Base-by-base conservation (phyloP, 169 alveolate species). In the Theileria orientalis region DNA sequence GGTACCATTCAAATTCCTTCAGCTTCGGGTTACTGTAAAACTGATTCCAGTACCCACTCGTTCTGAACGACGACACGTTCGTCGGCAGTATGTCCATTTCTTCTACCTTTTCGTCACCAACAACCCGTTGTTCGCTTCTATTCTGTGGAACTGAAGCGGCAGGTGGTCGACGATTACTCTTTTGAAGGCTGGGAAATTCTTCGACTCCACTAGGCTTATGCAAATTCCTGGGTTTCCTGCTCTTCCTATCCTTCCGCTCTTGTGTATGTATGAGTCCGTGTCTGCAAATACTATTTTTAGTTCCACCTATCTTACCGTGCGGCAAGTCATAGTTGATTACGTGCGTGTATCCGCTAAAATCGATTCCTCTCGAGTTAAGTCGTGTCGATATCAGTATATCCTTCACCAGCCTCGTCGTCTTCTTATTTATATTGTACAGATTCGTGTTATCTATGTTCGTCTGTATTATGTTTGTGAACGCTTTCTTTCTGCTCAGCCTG, bases 1-100 rank as follows among this genome's bases (percentile, higher is more conserved):
- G 85, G 61, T 87, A 87, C 93, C 93, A 87, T 47, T 87, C 93
- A 54, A 87, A 87, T 57, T 83, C 80, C 60, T 79, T 73, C 33
- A 84, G 61, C 46, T 87, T 85, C 13, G 89, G 82, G 60, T 72
- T 59, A 40, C 80, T 74, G 54, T 83, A 87, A 56, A 87, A 87
- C 51, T 70, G 61, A 23, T 80, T 75, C 93, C 93, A 87, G 63
- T 87, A 87, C n/a, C 64, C 71, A 14, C 85, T 60, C 6, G 44
- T 76, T 35, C 93, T 80, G 72, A 87, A 87, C 23, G 77, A 87
- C 14, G 93, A 83, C 25, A 70, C 85, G 44, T 69, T 62, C n/a
- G 60, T 69, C 25, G 86, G 86, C 19, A 77, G 71, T 25, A 77
- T 60, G 29, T 77, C 80, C 86, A 77, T 77, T 7, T 59, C 69